Percentiles rank a stretch among this genome's conserved stretches.
Conservation (phyloP, 2,329 filamentous ascomycete species). For the Aspergillus tamarii region DNA sequence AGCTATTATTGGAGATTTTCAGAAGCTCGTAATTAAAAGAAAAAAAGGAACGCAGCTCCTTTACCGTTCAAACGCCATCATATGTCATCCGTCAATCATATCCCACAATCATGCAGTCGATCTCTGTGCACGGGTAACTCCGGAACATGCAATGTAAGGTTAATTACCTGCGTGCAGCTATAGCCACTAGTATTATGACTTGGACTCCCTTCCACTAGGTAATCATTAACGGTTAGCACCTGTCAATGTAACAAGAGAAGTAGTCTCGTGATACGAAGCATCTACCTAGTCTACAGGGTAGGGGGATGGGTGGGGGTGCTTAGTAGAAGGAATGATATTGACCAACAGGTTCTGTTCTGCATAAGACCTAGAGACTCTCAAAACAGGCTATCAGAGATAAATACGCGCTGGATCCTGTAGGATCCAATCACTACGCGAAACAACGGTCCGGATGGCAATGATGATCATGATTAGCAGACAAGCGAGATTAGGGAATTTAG, state of each 20-base stretch:
- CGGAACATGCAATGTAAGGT: constrained; percentile 32
- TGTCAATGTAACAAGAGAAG: not conserved
- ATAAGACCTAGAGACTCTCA: not conserved
- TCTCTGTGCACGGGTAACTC: constrained; percentile 24
- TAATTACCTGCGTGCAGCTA: constrained; percentile 29
- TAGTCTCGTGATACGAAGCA: not conserved
- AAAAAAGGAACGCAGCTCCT: not conserved
- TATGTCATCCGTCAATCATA: not conserved
- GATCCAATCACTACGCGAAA: not conserved
- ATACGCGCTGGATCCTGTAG: too few relatives aligned
- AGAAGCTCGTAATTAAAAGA: not conserved
- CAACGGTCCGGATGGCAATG: not conserved
- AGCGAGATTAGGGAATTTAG: not conserved
- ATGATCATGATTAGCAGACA: not conserved
- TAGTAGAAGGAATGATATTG: not conserved
- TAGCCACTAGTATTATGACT: constrained; percentile 1
- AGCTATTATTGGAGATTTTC: not conserved
- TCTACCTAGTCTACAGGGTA: too few relatives aligned
- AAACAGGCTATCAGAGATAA: too few relatives aligned
- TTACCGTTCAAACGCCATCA: not conserved
- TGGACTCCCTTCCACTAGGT: not conserved
- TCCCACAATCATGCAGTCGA: constrained; percentile 20
- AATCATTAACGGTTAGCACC: not conserved
- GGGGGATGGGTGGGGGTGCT: too few relatives aligned
- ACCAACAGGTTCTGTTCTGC: not conserved